Percentiles rank a stretch among this genome's conserved stretches.
Conservation (phyloP, 306 rosid species). For the Aeschynomene evenia region DNA sequence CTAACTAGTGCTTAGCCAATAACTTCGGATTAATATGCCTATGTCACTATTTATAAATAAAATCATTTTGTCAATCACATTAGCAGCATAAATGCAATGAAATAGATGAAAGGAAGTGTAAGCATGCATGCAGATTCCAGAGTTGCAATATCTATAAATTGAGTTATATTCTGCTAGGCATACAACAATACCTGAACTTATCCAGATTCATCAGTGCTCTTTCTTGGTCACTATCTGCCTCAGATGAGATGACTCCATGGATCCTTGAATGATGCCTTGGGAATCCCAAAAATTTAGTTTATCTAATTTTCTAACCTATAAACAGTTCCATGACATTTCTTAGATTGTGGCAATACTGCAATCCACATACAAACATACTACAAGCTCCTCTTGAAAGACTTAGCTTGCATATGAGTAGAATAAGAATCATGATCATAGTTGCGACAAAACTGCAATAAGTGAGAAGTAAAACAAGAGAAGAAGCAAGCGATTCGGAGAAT, state of each 20-base stretch:
- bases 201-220: conserved; percentile 31
- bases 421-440: conserved; percentile 28
- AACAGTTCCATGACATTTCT: conserved; percentile 38
- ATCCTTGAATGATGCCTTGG: conserved; percentile 39
- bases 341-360: conserved; percentile 39
- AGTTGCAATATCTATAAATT: conserved; percentile 21
- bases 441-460: conserved; percentile 42
- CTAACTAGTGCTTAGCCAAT: conserved; percentile 9
- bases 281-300: conserved; percentile 33
- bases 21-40: not conserved
- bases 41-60: conserved; percentile 17
- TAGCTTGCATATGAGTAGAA: conserved; percentile 36
- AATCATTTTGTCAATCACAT: conserved; percentile 13
- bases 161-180: not conserved
- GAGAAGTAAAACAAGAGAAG: conserved; percentile 43
- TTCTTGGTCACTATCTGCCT: conserved; percentile 37
- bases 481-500: conserved; percentile 38
- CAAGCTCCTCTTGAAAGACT: conserved; percentile 11
- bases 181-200: conserved; percentile 50
- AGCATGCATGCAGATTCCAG: no score
- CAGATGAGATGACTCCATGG: conserved; percentile 37
- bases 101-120: conserved; percentile 3
- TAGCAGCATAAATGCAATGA: conserved; percentile 17
- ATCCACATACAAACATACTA: conserved; percentile 34
- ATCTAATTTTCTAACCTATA: conserved; percentile 38